Base-by-base conservation (phyloP, 345 rosid species). In the Physaria fendleri region DNA sequence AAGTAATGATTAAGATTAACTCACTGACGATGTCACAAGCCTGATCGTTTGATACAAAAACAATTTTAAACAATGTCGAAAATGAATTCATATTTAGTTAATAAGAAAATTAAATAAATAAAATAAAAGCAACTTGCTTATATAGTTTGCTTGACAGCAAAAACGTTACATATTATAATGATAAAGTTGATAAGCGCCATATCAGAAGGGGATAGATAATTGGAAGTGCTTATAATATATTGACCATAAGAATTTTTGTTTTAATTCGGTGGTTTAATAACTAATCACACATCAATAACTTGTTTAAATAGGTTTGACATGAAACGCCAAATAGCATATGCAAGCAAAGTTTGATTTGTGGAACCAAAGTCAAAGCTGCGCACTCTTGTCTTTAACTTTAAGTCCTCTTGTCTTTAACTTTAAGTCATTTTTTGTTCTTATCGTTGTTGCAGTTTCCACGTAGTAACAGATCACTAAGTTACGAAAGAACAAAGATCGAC, bases 361-460 rank as follows among this genome's bases (percentile, higher is more conserved):
- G 62, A 54, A 20, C 55, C 44, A 62, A 54, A 69, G 58, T 62
- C 63, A 69, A 69, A 62, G 61, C 73, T 43, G 56, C 62, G 2
- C 33, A 59, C 66, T 51, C 42, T 68, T 43, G 72, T 14, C 33
- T 50, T 33, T 51, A 1, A n/a, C n/a, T n/a, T n/a, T n/a, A n/a
- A n/a, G n/a, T n/a, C n/a, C 66, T 51, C 42, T 68, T 43, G 72
- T 14, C 33, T 50, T 33, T 51, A 1, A n/a, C n/a, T n/a, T n/a
- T n/a, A n/a, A n/a, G 39, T 68, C 30, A 44, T 0, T 27, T 27
- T 34, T 34, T 59, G 66, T 68, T 43, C 42, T 68, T 52, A 59
- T 59, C 61, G 2, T 34, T 52, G 47, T 51, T 17, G 60, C 14
- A 68, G 56, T 52, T 68, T 60, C 66, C 66, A 43, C 28, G 66